Percentiles rank a stretch among this genome's conserved stretches.
Evolutionary conservation across 371 early-diverging fungal species (phyloP).

Genomic region (Lichtheimia ramosa): DNA sequence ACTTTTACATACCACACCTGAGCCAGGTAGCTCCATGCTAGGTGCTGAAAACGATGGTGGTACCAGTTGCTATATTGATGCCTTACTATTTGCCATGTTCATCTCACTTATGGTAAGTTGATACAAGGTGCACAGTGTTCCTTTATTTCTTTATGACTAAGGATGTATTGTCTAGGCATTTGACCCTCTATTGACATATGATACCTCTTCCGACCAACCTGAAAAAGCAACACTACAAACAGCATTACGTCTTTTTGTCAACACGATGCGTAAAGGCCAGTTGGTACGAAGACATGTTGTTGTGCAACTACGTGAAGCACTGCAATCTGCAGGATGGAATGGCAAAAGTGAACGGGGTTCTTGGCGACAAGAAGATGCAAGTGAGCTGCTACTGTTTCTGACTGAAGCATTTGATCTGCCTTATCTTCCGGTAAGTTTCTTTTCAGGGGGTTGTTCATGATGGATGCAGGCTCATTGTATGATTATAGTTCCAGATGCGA

Average conservation of each 20-base stretch:
- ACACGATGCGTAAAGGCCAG: slow-evolving; percentile 50
- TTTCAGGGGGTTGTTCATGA: neutral
- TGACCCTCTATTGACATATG: slow-evolving; percentile 36
- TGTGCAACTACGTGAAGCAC: slow-evolving; percentile 41
- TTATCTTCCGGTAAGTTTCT: slow-evolving; percentile 47
- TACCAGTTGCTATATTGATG: slow-evolving; percentile 64
- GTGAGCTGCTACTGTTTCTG: slow-evolving; percentile 58
- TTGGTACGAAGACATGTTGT: slow-evolving; percentile 46
- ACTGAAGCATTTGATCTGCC: slow-evolving; percentile 57
- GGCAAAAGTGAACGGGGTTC: slow-evolving; percentile 23
- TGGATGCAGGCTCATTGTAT: neutral
- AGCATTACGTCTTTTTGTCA: slow-evolving; percentile 54
- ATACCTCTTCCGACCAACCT: slow-evolving; percentile 17
- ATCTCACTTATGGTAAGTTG: slow-evolving; percentile 29
- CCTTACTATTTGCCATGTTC: slow-evolving; percentile 62
- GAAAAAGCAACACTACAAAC: slow-evolving; percentile 42
- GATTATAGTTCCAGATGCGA: slow-evolving; percentile 41
- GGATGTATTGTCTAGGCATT: slow-evolving; percentile 31
- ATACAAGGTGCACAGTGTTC: neutral
- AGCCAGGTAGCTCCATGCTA: slow-evolving; percentile 10
- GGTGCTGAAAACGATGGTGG: slow-evolving; percentile 57
- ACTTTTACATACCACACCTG: slow-evolving; percentile 18
- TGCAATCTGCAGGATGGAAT: slow-evolving; percentile 53
- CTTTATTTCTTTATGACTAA: neutral
- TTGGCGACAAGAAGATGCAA: slow-evolving; percentile 59